phyloP scores from a whole-genome alignment of 106 monocot genomes.

The Chionographis japonica region DNA sequence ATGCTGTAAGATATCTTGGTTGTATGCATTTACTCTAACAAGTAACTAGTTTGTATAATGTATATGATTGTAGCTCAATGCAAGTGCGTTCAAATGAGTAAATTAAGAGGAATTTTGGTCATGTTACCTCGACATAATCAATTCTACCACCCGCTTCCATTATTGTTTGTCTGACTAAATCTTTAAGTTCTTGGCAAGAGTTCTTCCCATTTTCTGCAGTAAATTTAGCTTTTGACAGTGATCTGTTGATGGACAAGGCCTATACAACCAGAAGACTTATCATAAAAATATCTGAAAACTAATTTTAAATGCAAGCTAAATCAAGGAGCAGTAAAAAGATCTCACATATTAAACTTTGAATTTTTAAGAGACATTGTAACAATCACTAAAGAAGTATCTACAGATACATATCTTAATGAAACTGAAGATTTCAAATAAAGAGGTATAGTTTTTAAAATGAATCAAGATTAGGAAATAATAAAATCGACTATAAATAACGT shows the following conservation, averaged over 20 bases:
- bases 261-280: constrained; percentile 14
- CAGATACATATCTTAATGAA: too few relatives aligned
- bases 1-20: too few relatives aligned
- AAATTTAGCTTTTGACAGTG: constrained; percentile 58
- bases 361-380: too few relatives aligned
- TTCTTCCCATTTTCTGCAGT: constrained; percentile 36
- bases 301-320: neutral
- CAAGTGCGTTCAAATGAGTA: neutral
- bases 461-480: too few relatives aligned
- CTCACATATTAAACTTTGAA: too few relatives aligned
- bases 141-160: constrained; percentile 64
- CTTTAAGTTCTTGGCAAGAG: constrained; percentile 46
- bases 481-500: too few relatives aligned
- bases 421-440: too few relatives aligned
- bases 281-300: neutral
- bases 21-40: neutral
- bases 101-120: neutral
- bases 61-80: neutral
- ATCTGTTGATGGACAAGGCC: constrained; percentile 72
- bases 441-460: too few relatives aligned
- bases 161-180: constrained; percentile 30
- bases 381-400: too few relatives aligned
- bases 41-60: neutral
- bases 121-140: constrained; percentile 92
- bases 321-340: neutral